A percentile compares a stretch with the other conserved stretches of the same genome.
These are phyloP conservation scores for Tanozyma kutaoensis DNA, from an alignment of 805 yeast species.

Conservation along the genomic window DNA sequence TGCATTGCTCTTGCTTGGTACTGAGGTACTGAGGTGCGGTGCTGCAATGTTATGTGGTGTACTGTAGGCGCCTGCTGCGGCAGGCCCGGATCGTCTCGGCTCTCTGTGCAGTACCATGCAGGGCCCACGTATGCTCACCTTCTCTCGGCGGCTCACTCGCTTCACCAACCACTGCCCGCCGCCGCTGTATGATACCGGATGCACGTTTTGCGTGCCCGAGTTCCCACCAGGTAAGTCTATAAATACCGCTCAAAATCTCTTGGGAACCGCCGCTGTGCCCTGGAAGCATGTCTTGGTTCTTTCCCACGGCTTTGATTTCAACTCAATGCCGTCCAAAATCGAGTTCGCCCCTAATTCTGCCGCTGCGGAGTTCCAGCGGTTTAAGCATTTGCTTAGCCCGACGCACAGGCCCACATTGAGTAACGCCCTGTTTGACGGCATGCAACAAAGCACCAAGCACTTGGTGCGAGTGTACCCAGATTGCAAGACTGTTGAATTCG, in stretches of 20 bases:
- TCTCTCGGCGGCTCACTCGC: no score
- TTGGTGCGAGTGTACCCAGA: slow-evolving; percentile 45
- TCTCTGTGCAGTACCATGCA: no score
- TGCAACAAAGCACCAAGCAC: slow-evolving; percentile 2
- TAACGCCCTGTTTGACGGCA: slow-evolving; percentile 17
- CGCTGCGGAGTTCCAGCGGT: slow-evolving; percentile 21
- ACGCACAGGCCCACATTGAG: slow-evolving; percentile 38
- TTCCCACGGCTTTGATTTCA: slow-evolving; percentile 27
- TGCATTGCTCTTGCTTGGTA: no score
- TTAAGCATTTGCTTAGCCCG: slow-evolving; percentile 23
- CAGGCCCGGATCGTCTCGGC: no score
- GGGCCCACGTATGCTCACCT: no score
- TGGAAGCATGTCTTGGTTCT: slow-evolving; percentile 46
- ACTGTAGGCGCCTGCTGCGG: no score
- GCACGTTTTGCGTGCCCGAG: slow-evolving; percentile 37
- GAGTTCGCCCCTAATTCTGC: slow-evolving; percentile 34
- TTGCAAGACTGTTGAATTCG: slow-evolving; percentile 24
- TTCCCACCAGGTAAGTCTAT: slow-evolving; percentile 32
- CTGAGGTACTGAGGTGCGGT: no score
- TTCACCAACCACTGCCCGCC: slow-evolving; percentile 27
- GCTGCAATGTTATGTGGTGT: no score
- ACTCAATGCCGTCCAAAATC: slow-evolving; percentile 35
- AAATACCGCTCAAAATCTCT: slow-evolving; percentile 23
- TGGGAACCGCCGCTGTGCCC: slow-evolving; percentile 34
- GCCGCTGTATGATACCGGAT: slow-evolving; percentile 44